Evolutionary conservation across 257 asterid species (phyloP), one percentile per base, ranked within the genome.

Genomic region (Lycium barbarum): DNA sequence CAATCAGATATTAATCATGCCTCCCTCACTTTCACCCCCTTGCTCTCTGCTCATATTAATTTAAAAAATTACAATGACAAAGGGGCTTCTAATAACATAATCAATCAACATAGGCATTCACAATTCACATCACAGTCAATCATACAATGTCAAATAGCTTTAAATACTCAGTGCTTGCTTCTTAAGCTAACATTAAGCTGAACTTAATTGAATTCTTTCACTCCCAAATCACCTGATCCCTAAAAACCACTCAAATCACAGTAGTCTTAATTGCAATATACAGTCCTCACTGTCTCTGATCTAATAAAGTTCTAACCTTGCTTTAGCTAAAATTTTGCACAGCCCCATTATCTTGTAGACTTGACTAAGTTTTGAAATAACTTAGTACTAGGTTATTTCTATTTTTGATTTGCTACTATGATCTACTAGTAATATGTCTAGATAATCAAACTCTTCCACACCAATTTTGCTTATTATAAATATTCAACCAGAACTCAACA

Each of bases 71-170:
- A 47, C n/a, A 6, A 20, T 47, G 35, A 6, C 59, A 47, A 47
- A 20, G 17, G 20, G 10, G 40, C 12, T 47, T 73, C 20, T 1
- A 6, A 47, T 0, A 76, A 76, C 63, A 51, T 26, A 51, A 51
- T 74, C 61, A 26, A 74, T 74, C 81, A 74, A 49, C 22, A 49
- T 20, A 22, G 22, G n/a, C 61, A 14, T 22, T 74, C n/a, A 73
- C 20, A 74, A 12, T 11, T 74, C 43, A 51, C 15, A n/a, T 51
- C 45, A 22, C 9, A 49, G n/a, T 3, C n/a, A 66, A 66, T 66
- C 45, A 66, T 66, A 66, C 43, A 66, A 66, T 26, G 73, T 5
- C 73, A 66, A 66, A 66, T 66, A 45, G 45, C 40, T 66, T 66
- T 33, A 66, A 1, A 5, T 63, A 63, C 40, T 22, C 40, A 9